Percentiles rank a stretch among this genome's conserved stretches.
phyloP scores from a whole-genome alignment of 345 rosid species.

The Atalantia buxifolia region DNA sequence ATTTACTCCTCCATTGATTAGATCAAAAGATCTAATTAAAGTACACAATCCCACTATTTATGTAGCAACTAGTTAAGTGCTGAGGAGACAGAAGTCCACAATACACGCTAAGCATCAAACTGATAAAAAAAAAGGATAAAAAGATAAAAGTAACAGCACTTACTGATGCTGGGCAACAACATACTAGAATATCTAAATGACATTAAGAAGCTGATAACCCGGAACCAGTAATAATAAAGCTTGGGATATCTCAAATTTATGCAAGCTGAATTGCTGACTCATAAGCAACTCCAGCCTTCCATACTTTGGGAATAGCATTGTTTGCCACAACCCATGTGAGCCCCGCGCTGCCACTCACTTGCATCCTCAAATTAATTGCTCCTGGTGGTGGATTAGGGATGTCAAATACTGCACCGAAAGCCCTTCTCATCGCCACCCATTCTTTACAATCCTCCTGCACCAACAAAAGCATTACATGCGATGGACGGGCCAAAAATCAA shows the following conservation, averaged over 20 bases:
- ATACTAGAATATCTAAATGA: not conserved
- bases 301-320: constrained; percentile 49
- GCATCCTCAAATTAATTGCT: constrained; percentile 44
- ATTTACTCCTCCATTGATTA: not conserved
- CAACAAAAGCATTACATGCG: no score
- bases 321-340: constrained; percentile 54
- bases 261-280: constrained; percentile 50
- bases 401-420: constrained; percentile 72
- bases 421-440: constrained; percentile 76
- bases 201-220: not conserved
- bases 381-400: constrained; percentile 56
- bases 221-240: not conserved
- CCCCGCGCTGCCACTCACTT: constrained; percentile 41
- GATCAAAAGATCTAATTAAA: no score
- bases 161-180: not conserved
- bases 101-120: not conserved
- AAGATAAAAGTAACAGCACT: not conserved
- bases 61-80: not conserved
- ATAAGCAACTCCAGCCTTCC: constrained; percentile 67
- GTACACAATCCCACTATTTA: not conserved
- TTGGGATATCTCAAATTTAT: constrained; percentile 15
- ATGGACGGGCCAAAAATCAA: no score
- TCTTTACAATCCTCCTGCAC: constrained; percentile 56
- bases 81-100: no score
- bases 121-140: no score